Base-by-base conservation (phyloP, 192 early-diverging fungal species). In the Dispira parvispora region DNA sequence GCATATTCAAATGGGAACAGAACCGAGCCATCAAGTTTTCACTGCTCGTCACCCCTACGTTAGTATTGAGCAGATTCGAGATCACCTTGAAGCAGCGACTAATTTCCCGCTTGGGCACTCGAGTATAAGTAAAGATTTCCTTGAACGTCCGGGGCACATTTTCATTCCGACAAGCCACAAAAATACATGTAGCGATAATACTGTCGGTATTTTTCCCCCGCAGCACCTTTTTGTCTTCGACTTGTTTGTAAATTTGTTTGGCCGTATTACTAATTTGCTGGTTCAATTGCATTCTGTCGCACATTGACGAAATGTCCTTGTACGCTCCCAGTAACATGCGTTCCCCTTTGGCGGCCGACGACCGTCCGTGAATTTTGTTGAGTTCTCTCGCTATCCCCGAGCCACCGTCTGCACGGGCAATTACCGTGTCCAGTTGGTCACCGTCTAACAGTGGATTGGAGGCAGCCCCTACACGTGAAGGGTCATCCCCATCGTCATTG, bases 101-200 rank as follows among this genome's bases (percentile, higher is more conserved):
- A 72, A 96, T 92, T 52, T 94, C 92, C 66, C 91, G 94, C 67
- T 93, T 93, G 27, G 89, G 85, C 14, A 99, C 91, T 28, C 85
- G 81, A 0, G 92, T 94, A 60, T 92, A 63, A 3, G 86, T 84
- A 64, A 87, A 89, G 55, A 96, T 91, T 70, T 99, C 94, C 67
- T 91, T 90, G 69, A 95, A 94, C 5, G 96, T 94, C 64, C 96
- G 81, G 8, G 83, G 84, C 0, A 87, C 85, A 32, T 76, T 71
- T 66, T 92, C 76, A 66, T 92, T 84, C 43, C 88, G 76, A 68
- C 96, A 96, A 4, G 88, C 94, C 63, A 96, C 84, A 65, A 88
- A 96, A 62, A 96, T 91, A 65, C 91, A 96, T 0, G 89, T 87
- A 3, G 92, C 94, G 58, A 88, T 84, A 55, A 94, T 82, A 28